phyloP scores from a whole-genome alignment of 495 filamentous ascomycete species.

The Aspergillus sparsus region DNA sequence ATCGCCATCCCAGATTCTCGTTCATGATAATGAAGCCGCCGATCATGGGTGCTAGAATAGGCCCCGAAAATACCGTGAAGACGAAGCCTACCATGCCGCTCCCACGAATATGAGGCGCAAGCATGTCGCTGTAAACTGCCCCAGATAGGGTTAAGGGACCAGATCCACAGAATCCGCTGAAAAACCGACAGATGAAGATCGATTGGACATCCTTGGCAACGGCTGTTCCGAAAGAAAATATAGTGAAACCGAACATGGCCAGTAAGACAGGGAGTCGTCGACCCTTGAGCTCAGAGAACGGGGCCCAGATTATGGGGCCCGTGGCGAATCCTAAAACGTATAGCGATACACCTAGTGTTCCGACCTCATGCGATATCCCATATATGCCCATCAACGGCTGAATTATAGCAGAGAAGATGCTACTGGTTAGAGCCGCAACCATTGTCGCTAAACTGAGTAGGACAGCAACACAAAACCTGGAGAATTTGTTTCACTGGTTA shows the following conservation, averaged over 20 bases:
- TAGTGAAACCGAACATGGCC: slow-evolving; percentile 47
- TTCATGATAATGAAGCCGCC: slow-evolving; percentile 66
- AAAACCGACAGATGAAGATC: slow-evolving; percentile 68
- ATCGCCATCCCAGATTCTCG: slow-evolving; percentile 72
- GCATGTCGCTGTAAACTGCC: slow-evolving; percentile 90
- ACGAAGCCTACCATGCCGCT: slow-evolving; percentile 70
- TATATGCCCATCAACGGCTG: slow-evolving; percentile 39
- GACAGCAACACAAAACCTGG: slow-evolving; percentile 27
- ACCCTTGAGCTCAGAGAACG: slow-evolving; percentile 64
- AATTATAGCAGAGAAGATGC: slow-evolving; percentile 26
- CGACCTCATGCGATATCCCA: slow-evolving; percentile 51
- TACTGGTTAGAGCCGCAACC: slow-evolving; percentile 24
- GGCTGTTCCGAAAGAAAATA: slow-evolving; percentile 62
- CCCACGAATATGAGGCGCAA: slow-evolving; percentile 74
- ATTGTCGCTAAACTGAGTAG: slow-evolving; percentile 26
- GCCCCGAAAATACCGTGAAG: slow-evolving; percentile 82
- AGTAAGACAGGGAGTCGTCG: slow-evolving; percentile 59
- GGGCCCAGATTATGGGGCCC: slow-evolving; percentile 65
- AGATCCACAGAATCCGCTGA: slow-evolving; percentile 62
- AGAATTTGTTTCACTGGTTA: not conserved
- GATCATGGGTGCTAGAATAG: slow-evolving; percentile 79
- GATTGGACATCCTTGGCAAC: slow-evolving; percentile 66
- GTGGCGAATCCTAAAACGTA: slow-evolving; percentile 61
- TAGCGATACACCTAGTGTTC: slow-evolving; percentile 57
- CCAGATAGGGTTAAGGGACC: slow-evolving; percentile 83